Evolutionary conservation across 805 yeast genomes (phyloP), one percentile per base, ranked within the genome.

Genomic region (Dipodascopsis uninucleata): DNA sequence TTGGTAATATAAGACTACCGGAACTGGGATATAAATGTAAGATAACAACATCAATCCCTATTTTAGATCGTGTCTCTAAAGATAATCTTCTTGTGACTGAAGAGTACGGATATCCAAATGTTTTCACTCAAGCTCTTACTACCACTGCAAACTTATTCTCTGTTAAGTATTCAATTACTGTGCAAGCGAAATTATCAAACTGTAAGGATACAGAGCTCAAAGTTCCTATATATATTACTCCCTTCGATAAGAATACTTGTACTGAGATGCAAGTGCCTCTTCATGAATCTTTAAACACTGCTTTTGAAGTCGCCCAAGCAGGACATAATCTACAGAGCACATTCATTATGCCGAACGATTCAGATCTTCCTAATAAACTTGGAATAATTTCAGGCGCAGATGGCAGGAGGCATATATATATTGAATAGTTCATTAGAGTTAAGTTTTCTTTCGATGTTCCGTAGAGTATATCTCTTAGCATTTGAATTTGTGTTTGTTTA

Each of bases 171-270:
- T 28, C 44, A 36, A 52, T 68, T 8, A 51, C 60, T 3, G 39
- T 69, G 37, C 60, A 61, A 45, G 70, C 67, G 6, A 58, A 66
- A 28, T 58, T 69, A 42, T 53, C 60, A 23, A 65, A 66, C 28
- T 65, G 69, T 24, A 63, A 62, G 37, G 72, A 68, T 37, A 61
- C 68, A 23, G 69, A 63, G 45, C 45, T 61, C 9, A 60, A 56
- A 42, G 63, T 60, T 38, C 58, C 62, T 4, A 55, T 68, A 25
- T 58, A 64, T 0, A 55, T 68, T 12, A 57, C 67, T 4, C 67
- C 68, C 29, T 69, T 68, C 45, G 69, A 62, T 46, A 65, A 61
- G 29, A 57, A 59, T 3, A 55, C 64, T 16, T 62, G 71, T 17
- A 45, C 36, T 25, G 43, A 44, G 24, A 18, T 45, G 9, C 17